Percentiles rank a stretch among this genome's conserved stretches.
Evolutionary conservation across 2,329 filamentous ascomycete genomes (phyloP).

Genomic region (Alternaria ventricosa): DNA sequence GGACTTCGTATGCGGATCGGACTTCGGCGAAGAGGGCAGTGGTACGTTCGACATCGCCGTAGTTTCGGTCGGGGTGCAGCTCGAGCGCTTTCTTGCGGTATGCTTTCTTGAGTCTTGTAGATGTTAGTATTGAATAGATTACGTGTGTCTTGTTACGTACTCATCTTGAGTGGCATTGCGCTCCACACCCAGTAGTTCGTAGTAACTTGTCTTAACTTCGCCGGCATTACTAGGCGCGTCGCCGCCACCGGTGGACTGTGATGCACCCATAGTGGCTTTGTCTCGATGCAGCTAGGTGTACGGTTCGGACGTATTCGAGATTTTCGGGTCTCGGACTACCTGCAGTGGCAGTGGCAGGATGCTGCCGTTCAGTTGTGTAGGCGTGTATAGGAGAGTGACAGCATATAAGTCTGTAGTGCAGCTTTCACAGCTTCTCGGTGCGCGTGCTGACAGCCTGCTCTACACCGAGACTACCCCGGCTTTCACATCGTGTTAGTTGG

Average conservation of each 20-base stretch:
- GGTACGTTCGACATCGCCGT: slow-evolving; percentile 80
- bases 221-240: slow-evolving; percentile 27
- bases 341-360: neutral
- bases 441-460: neutral
- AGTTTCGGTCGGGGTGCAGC: slow-evolving; percentile 93
- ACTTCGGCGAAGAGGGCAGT: slow-evolving; percentile 89
- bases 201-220: slow-evolving; percentile 76
- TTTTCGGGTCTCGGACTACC: slow-evolving; percentile 16
- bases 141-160: slow-evolving; percentile 54
- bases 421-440: neutral
- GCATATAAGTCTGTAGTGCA: neutral
- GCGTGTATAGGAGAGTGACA: neutral
- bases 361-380: slow-evolving; percentile 2
- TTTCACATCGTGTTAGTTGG: neutral
- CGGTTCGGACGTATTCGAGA: slow-evolving; percentile 9
- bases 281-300: slow-evolving; percentile 10
- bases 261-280: slow-evolving; percentile 52
- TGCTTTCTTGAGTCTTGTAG: slow-evolving; percentile 81
- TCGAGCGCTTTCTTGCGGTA: slow-evolving; percentile 91
- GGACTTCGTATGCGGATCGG: slow-evolving; percentile 92
- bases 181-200: slow-evolving; percentile 80
- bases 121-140: neutral
- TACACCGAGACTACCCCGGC: neutral
- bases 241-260: slow-evolving; percentile 50
- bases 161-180: slow-evolving; percentile 80